Evolutionary conservation across 257 asterid species (phyloP).

Genomic region (Jaltomata sinuosa): DNA sequence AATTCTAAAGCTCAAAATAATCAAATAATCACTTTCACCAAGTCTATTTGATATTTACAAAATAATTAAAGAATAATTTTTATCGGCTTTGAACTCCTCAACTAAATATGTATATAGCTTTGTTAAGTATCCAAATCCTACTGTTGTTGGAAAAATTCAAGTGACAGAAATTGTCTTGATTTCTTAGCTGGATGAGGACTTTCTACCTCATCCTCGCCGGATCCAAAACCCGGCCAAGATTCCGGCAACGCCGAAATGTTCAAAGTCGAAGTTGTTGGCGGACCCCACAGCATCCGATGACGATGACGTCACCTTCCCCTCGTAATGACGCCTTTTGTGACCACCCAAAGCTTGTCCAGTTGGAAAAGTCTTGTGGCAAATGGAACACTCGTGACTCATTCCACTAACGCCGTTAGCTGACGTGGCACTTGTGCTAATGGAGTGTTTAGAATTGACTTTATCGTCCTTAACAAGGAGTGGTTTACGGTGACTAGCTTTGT

Average conservation of each 20-base stretch:
- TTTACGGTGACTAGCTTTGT: constrained; percentile 36
- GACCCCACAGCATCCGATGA: constrained; percentile 48
- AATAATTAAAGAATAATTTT: neutral
- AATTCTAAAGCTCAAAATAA: too few relatives aligned
- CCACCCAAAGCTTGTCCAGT: constrained; percentile 58
- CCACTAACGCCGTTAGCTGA: neutral
- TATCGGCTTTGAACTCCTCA: neutral
- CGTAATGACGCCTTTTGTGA: constrained; percentile 49
- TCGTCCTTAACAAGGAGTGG: neutral
- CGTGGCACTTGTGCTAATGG: neutral
- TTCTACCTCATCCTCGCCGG: constrained; percentile 49
- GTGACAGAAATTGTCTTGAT: constrained; percentile 11
- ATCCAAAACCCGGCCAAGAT: constrained; percentile 12
- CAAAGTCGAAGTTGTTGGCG: constrained; percentile 44
- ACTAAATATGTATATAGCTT: neutral
- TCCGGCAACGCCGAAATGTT: constrained; percentile 45
- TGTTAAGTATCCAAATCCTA: neutral
- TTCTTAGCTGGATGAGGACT: constrained; percentile 61
- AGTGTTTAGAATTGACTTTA: neutral
- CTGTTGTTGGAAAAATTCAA: neutral
- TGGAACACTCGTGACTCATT: constrained; percentile 36
- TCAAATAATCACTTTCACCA: neutral
- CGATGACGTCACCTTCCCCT: constrained; percentile 26
- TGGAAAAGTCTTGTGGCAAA: constrained; percentile 39
- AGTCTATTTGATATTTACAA: neutral